Evolutionary conservation across 352 stramenopile species (phyloP).

Genomic region (Phytophthora sp.): DNA sequence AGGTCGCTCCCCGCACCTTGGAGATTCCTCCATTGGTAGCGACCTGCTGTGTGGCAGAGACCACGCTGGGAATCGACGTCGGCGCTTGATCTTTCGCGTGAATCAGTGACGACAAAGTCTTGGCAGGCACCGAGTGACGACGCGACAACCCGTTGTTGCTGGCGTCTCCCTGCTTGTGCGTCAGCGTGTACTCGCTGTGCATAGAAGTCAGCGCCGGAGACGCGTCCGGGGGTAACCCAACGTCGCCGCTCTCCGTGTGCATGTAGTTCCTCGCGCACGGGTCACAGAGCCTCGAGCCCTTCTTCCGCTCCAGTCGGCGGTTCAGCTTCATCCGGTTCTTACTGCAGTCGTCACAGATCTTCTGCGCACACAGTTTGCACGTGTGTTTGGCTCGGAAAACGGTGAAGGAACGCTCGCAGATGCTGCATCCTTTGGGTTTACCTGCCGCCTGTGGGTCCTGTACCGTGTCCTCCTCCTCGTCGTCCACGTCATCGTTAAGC

Average conservation of each 20-base stretch:
- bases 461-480: constrained; percentile 29
- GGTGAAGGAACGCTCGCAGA: constrained; percentile 77
- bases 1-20: constrained; percentile 15
- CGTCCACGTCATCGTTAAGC: constrained; percentile 41
- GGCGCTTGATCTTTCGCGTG: constrained; percentile 15
- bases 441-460: constrained; percentile 12
- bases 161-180: constrained; percentile 7
- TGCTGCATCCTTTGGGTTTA: constrained; percentile 51
- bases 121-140: constrained; percentile 33
- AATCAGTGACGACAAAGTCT: constrained; percentile 28
- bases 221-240: constrained; percentile 29
- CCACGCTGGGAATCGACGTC: background rate
- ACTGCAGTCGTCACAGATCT: constrained; percentile 86
- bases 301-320: constrained; percentile 67
- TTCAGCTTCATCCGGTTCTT: constrained; percentile 83
- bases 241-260: constrained; percentile 36
- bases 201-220: constrained; percentile 35
- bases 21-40: constrained; percentile 2
- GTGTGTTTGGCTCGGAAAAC: constrained; percentile 85
- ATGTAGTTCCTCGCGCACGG: constrained; percentile 71
- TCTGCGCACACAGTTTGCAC: constrained; percentile 72
- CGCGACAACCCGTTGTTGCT: constrained; percentile 29
- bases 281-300: constrained; percentile 76
- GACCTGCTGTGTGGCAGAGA: constrained; percentile 2
- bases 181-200: constrained; percentile 17